These are phyloP conservation scores for Ophiostoma piceae DNA, from an alignment of 2,329 filamentous ascomycete genomes.

Conservation along the genomic window DNA sequence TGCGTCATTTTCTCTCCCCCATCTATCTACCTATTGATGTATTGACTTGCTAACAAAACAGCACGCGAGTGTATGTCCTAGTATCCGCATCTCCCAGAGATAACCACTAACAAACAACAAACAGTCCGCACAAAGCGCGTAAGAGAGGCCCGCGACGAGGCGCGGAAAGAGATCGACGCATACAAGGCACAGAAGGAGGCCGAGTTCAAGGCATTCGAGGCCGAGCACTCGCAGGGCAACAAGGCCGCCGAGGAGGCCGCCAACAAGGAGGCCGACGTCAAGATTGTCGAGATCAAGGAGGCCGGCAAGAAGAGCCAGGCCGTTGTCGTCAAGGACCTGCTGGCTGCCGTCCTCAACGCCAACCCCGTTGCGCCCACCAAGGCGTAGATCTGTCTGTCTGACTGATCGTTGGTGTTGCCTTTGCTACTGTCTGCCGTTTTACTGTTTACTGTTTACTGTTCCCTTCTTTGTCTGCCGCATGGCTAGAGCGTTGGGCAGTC, in stretches of 20 bases:
- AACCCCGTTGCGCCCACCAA: conserved; percentile 56
- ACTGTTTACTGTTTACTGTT: not conserved
- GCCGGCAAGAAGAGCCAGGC: conserved; percentile 74
- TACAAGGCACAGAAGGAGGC: conserved; percentile 86
- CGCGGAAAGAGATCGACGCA: conserved; percentile 94
- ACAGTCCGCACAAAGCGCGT: conserved; percentile 78
- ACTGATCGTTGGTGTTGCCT: too few relatives aligned
- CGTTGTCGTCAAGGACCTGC: conserved; percentile 75
- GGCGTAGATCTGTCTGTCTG: conserved; percentile 17
- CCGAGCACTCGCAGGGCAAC: conserved; percentile 88
- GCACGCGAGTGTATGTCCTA: conserved; percentile 75
- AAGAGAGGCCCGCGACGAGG: conserved; percentile 92
- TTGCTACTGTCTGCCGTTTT: not conserved
- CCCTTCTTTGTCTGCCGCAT: not conserved
- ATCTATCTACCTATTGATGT: not conserved
- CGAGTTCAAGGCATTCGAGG: conserved; percentile 92
- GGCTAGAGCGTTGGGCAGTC: conserved; percentile 8
- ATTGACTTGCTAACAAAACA: conserved; percentile 35
- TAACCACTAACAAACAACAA: conserved; percentile 24
- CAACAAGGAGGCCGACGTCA: conserved; percentile 70
- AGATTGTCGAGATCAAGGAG: conserved; percentile 76
- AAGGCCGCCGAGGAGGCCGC: conserved; percentile 71
- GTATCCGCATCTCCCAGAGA: not conserved
- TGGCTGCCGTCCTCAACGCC: conserved; percentile 79
- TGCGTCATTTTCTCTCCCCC: conserved; percentile 38